These are phyloP conservation scores for Cyberlindnera lachancei DNA, from an alignment of 805 yeast genomes.

Conservation along the genomic window DNA sequence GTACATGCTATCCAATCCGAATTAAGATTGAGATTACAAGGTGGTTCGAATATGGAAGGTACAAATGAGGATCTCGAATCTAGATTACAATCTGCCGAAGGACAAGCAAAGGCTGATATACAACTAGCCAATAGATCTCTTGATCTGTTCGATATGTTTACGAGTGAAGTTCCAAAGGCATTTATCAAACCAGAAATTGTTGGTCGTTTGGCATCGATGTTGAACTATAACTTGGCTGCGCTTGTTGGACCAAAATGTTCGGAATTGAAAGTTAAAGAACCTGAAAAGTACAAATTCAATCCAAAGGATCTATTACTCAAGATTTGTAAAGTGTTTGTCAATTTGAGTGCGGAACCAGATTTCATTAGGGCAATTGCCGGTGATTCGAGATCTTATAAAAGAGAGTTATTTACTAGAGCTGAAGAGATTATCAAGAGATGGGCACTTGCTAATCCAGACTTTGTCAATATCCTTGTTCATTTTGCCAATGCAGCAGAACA, in stretches of 20 bases:
- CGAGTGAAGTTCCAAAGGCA: conserved; percentile 79
- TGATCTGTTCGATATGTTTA: conserved; percentile 69
- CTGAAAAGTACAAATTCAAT: conserved; percentile 75
- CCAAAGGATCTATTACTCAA: conserved; percentile 66
- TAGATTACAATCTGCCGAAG: conserved; percentile 56
- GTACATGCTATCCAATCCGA: conserved; percentile 75
- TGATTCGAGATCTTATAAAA: conserved; percentile 85
- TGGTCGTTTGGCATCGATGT: conserved; percentile 91
- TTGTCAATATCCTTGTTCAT: conserved; percentile 35
- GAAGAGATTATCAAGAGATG: conserved; percentile 51
- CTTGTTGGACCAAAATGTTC: conserved; percentile 93
- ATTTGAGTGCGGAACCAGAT: conserved; percentile 54
- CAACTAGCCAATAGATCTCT: conserved; percentile 80
- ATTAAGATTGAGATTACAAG: conserved; percentile 36
- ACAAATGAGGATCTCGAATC: conserved; percentile 53
- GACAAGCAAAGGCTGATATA: conserved; percentile 74
- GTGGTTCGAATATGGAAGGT: conserved; percentile 33
- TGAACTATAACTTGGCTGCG: conserved; percentile 85
- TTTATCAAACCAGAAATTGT: conserved; percentile 86
- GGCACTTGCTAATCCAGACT: conserved; percentile 43
- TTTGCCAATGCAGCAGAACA: conserved; percentile 65
- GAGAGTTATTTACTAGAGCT: conserved; percentile 63
- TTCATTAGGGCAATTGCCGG: conserved; percentile 78
- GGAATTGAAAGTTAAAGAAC: conserved; percentile 76
- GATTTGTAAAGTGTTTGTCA: conserved; percentile 68